A percentile compares a stretch with the other conserved stretches of the same genome.
These are phyloP conservation scores for Fusarium pseudocircinatum DNA, from an alignment of 2,329 filamentous ascomycete species.

Conservation along the genomic window DNA sequence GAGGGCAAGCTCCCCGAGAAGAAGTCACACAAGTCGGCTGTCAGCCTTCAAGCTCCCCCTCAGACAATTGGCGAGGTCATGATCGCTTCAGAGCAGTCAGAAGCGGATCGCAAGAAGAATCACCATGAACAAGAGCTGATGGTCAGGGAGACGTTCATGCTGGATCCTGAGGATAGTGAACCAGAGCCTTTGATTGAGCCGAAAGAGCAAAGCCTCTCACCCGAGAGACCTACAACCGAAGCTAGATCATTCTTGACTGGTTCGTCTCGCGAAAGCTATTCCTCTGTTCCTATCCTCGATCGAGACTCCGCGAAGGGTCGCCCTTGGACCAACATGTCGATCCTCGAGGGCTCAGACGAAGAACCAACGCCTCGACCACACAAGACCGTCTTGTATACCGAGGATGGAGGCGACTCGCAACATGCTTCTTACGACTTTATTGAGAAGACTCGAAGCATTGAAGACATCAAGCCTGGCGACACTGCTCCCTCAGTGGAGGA, in stretches of 20 bases:
- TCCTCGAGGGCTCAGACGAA: constrained; percentile 61
- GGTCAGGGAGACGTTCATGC: constrained; percentile 52
- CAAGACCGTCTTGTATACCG: constrained; percentile 30
- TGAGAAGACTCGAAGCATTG: constrained; percentile 62
- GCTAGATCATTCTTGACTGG: constrained; percentile 63
- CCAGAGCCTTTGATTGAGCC: constrained; percentile 32
- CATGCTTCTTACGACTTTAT: constrained; percentile 65
- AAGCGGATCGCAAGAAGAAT: constrained; percentile 54
- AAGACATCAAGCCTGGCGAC: constrained; percentile 52
- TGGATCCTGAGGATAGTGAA: constrained; percentile 37
- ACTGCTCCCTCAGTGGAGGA: constrained; percentile 45
- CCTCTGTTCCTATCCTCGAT: constrained; percentile 79
- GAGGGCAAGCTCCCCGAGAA: constrained; percentile 81
- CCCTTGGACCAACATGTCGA: constrained; percentile 65
- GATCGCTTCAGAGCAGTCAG: constrained; percentile 38
- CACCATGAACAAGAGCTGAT: constrained; percentile 58
- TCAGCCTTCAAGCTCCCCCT: constrained; percentile 46
- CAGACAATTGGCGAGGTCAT: constrained; percentile 30
- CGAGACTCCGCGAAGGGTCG: constrained; percentile 66
- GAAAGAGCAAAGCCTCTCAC: constrained; percentile 30
- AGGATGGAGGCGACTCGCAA: constrained; percentile 39
- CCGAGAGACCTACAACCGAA: constrained; percentile 46
- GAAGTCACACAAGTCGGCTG: constrained; percentile 51
- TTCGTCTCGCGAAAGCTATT: constrained; percentile 41
- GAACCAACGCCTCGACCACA: constrained; percentile 41